Evolutionary conservation across 2,329 filamentous ascomycete species (phyloP).

Genomic region (Bimuria novae-zelandiae): DNA sequence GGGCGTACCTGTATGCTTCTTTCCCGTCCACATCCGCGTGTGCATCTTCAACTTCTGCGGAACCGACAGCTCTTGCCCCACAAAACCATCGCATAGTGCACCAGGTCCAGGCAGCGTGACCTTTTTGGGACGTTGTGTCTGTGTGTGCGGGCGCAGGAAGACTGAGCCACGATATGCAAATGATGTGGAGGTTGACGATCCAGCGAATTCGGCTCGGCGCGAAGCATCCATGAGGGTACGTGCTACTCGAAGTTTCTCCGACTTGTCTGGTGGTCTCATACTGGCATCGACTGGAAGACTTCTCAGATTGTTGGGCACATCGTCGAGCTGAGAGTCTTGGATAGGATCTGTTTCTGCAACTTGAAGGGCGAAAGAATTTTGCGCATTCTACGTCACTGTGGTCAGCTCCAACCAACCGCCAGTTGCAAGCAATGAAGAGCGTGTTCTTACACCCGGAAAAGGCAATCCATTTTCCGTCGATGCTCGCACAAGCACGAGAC

Average conservation of each 20-base stretch:
- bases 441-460: conserved; percentile 29
- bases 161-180: not conserved
- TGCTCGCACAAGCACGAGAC: conserved; percentile 34
- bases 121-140: not conserved
- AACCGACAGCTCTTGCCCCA: not conserved
- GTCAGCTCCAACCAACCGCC: conserved; percentile 13
- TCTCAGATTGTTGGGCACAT: not conserved
- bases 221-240: not conserved
- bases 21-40: not conserved
- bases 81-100: conserved; percentile 12
- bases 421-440: not conserved
- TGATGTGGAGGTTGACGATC: not conserved
- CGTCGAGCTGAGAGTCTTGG: conserved; percentile 25
- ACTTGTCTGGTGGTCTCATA: not conserved
- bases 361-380: conserved; percentile 5
- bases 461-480: conserved; percentile 34
- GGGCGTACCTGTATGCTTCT: not conserved
- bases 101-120: not conserved
- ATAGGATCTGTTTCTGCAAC: conserved; percentile 30
- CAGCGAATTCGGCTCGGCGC: not conserved
- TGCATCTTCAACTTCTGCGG: not conserved
- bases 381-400: conserved; percentile 18
- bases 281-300: not conserved
- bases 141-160: not conserved
- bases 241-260: not conserved